Conservation (phyloP, 371 early-diverging fungal genomes). For the Apophysomyces elegans region DNA sequence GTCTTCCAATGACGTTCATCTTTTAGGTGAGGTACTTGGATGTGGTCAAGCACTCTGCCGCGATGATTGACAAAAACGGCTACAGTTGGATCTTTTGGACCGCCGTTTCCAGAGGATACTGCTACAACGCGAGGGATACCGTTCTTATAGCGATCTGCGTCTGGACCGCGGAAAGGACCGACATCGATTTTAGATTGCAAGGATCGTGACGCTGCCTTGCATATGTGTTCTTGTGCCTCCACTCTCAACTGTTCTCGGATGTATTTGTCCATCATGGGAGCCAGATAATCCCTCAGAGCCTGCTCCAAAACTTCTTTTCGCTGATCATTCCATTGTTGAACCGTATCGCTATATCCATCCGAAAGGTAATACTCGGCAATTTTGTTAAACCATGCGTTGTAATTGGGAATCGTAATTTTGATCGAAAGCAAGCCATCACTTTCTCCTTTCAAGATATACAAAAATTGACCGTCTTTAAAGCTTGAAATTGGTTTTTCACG, state of each 20-base stretch:
- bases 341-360: constrained; percentile 61
- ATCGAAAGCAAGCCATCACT: constrained; percentile 74
- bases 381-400: constrained; percentile 59
- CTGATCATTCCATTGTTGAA: constrained; percentile 81
- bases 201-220: constrained; percentile 61
- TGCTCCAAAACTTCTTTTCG: constrained; percentile 69
- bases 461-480: constrained; percentile 77
- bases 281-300: constrained; percentile 68
- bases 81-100: constrained; percentile 68
- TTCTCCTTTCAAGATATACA: constrained; percentile 81
- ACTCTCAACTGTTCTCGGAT: constrained; percentile 73
- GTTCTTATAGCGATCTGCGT: constrained; percentile 47
- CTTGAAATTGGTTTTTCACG: constrained; percentile 73
- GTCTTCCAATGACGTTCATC: constrained; percentile 60
- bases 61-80: constrained; percentile 79
- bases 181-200: constrained; percentile 80
- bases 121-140: constrained; percentile 81
- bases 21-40: constrained; percentile 64
- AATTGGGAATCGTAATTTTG: constrained; percentile 65
- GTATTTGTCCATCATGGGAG: constrained; percentile 77
- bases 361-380: constrained; percentile 69
- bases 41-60: constrained; percentile 72
- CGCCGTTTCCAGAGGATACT: constrained; percentile 84
- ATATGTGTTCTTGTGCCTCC: constrained; percentile 76
- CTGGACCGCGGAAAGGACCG: constrained; percentile 65